Base-by-base conservation (phyloP, 164 flowering plant species). In the Berberis thunbergii region DNA sequence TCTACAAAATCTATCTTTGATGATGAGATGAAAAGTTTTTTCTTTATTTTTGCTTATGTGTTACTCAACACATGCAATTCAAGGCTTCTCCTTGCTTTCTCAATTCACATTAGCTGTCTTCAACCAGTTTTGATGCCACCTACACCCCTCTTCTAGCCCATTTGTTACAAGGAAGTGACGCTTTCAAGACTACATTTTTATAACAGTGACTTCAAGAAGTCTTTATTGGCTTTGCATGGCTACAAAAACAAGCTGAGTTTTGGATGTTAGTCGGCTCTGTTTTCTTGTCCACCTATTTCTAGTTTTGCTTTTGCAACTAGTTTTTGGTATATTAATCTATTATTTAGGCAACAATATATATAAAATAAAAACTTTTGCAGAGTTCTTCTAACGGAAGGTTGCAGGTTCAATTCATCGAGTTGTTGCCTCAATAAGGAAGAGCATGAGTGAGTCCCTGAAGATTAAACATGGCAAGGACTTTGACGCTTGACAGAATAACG, bases 51-150 rank as follows among this genome's bases (percentile, higher is more conserved):
- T 3, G n/a, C n/a, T 48, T 1, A n/a, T 26, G 26, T 26, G 26
- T 7, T 52, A 59, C 2, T 63, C 53, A 53, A 43, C 41, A 11
- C 54, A n/a, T 52, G 40, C 48, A 45, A 45, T 4, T 45, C 49
- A 12, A 60, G 45, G 38, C 2, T 4, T 58, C 61, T 54, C 69
- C 61, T 62, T 1, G 39, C 70, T 72, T 72, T 64, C 63, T 64
- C 61, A 73, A 62, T 76, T 71, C 72, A 67, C 54, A 75, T 68
- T 74, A 79, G 83, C 77, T 82, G 86, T 76, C 74, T 43, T 42
- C 74, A 72, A 64, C 52, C 26, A 38, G 38, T 39, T 52, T 7
- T 7, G 0, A 12, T 10, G 80, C 75, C 86, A 82, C 86, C 83
- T 78, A 69, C 61, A 7, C 59, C 65, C 69, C 52, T 13, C 52